Percentiles rank a stretch among this genome's conserved stretches.
Evolutionary conservation across 177 flowering plant species (phyloP).

Genomic region (Tripterygium wilfordii): DNA sequence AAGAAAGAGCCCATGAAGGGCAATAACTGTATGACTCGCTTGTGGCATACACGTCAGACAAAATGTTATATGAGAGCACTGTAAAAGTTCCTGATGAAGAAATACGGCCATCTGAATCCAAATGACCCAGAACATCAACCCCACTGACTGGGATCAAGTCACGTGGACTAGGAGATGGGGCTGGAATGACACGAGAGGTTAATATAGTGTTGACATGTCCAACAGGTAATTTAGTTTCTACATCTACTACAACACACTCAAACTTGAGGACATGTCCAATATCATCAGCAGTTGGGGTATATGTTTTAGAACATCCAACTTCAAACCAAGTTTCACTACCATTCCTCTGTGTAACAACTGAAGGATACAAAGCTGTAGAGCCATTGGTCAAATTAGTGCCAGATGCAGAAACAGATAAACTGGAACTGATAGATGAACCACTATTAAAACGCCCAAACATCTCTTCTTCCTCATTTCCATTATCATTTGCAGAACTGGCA

Average conservation of each 20-base stretch:
- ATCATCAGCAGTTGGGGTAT: conserved; percentile 91
- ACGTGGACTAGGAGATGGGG: conserved; percentile 94
- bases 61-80: conserved; percentile 89
- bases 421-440: conserved; percentile 38
- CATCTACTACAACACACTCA: conserved; percentile 82
- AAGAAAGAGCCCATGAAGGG: conserved; percentile 98
- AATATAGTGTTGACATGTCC: conserved; percentile 50
- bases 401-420: conserved; percentile 46
- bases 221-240: conserved; percentile 52
- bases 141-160: conserved; percentile 70
- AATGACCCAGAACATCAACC: conserved; percentile 52
- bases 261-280: conserved; percentile 84
- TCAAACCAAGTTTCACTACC: conserved; percentile 88
- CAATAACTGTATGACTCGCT: conserved; percentile 80
- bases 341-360: conserved; percentile 53
- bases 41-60: conserved; percentile 66
- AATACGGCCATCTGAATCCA: conserved; percentile 58
- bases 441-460: conserved; percentile 68
- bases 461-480: conserved; percentile 86
- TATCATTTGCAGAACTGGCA: conserved; percentile 57
- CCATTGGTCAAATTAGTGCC: conserved; percentile 58
- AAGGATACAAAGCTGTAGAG: conserved; percentile 49
- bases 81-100: conserved; percentile 73
- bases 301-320: conserved; percentile 89
- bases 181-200: conserved; percentile 88